These are phyloP conservation scores for Nothomitra cinnamomea DNA, from an alignment of 2,329 filamentous ascomycete species.

Conservation along the genomic window DNA sequence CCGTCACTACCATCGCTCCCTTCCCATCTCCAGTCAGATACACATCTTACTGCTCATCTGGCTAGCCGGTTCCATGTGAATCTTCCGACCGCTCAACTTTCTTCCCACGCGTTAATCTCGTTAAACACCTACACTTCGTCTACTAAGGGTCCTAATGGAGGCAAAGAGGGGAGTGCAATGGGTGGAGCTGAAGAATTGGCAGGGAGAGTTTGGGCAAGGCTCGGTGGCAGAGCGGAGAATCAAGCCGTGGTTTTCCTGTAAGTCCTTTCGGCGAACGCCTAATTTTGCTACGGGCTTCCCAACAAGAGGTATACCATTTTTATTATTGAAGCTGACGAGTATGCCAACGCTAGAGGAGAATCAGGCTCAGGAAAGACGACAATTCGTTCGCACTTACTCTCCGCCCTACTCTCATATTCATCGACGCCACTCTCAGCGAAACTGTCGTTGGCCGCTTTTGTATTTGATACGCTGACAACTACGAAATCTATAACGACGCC, in stretches of 20 bases:
- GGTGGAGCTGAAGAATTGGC: constrained; percentile 87
- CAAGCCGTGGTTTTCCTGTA: constrained; percentile 88
- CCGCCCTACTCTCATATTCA: constrained; percentile 72
- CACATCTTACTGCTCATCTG: constrained; percentile 64
- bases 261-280: constrained; percentile 24
- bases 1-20: constrained; percentile 78
- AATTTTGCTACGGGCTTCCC: neutral
- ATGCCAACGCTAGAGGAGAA: constrained; percentile 50
- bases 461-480: constrained; percentile 91
- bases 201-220: constrained; percentile 63
- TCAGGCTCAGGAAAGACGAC: constrained; percentile 95
- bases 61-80: constrained; percentile 85
- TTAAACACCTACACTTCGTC: constrained; percentile 92
- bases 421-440: constrained; percentile 88
- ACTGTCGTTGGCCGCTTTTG: constrained; percentile 79
- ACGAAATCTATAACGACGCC: constrained; percentile 94
- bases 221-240: constrained; percentile 81
- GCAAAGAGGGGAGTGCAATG: constrained; percentile 80
- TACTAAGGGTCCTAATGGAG: constrained; percentile 73
- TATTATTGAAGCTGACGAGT: neutral
- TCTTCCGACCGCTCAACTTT: constrained; percentile 72
- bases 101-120: constrained; percentile 78
- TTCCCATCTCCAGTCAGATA: constrained; percentile 62
- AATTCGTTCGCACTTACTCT: constrained; percentile 72
- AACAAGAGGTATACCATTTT: constrained; percentile 2